Percentiles rank a stretch among this genome's conserved stretches.
phyloP scores from a whole-genome alignment of 257 asterid genomes.

The Solanum chmielewskii region DNA sequence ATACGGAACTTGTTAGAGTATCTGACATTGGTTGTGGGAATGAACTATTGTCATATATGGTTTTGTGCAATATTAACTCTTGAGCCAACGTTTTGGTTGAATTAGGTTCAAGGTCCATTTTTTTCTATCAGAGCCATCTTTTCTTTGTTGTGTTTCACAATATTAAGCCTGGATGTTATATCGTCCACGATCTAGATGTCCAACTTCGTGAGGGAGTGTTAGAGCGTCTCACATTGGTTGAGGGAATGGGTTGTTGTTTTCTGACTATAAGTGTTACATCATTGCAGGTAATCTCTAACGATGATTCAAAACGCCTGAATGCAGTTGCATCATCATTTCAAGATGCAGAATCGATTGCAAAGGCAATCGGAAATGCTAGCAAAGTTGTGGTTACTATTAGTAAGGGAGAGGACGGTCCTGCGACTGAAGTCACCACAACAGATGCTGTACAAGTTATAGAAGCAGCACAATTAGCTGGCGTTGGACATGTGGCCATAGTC shows the following conservation, averaged over 20 bases:
- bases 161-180: not conserved
- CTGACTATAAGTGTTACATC: not conserved
- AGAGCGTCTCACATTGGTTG: not conserved
- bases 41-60: not conserved
- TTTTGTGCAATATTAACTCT: not conserved
- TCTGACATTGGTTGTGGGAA: not conserved
- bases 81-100: not conserved
- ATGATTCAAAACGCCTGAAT: conserved; percentile 61
- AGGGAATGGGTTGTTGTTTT: not conserved
- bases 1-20: not conserved
- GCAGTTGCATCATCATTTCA: conserved; percentile 66
- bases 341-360: conserved; percentile 74
- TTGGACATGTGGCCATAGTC: conserved; percentile 71
- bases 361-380: conserved; percentile 86
- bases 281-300: conserved; percentile 60
- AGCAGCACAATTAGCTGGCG: conserved; percentile 82
- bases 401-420: conserved; percentile 61
- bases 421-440: conserved; percentile 37
- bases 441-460: conserved; percentile 75
- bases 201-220: not conserved
- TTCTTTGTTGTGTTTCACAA: not conserved
- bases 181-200: not conserved
- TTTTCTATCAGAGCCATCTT: not conserved
- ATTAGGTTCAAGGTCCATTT: not conserved
- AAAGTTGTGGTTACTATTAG: conserved; percentile 89